Base-by-base conservation (phyloP, 202 grass and related monocot species). In the Carex arenaria region DNA sequence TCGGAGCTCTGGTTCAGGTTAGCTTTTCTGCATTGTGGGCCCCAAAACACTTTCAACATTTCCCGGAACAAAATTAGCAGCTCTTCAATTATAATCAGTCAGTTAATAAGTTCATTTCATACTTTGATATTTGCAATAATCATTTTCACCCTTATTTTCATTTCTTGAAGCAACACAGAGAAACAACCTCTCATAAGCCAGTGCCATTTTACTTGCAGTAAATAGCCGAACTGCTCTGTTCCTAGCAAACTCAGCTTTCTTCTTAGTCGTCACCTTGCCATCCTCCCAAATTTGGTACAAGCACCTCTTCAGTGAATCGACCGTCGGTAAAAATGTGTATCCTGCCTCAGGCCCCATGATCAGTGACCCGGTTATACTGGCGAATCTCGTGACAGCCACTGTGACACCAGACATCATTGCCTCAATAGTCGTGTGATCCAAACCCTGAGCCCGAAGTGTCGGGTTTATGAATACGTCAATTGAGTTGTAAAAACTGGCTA, bases 131-230 rank as follows among this genome's bases (percentile, higher is more conserved):
- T 18, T 60, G 45, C 88, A 89, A 40, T 86, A 89, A 38, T 86
- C 49, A 55, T 14, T 42, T 17, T 18, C 57, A 42, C 34, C 63
- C 5, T 79, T 70, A 4, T 31, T 56, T 43, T 53, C 52, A 49
- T 43, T 64, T 14, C 22, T 54, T 65, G 45, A 67, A 28, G 88
- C 61, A 18, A 90, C 75, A 72, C 85, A 90, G 40, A 85, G 59
- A 80, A 90, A 90, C 51, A 90, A 73, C 68, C 85, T 87, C 73
- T 90, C 88, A 75, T 90, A 90, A 65, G 88, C 88, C 22, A 73
- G 65, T 5, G 88, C 85, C 88, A 90, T 90, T 86, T 90, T 85
- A 26, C 36, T 78, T 3, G 88, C 81, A 0, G 88, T 90, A 51
- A 87, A 87, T 63, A 90, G 85, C 45, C n/a, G 18, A 63, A 85